Evolutionary conservation across 164 flowering plant genomes (phyloP), one percentile per base, ranked within the genome.

Genomic region (Cinnamomum micranthum): DNA sequence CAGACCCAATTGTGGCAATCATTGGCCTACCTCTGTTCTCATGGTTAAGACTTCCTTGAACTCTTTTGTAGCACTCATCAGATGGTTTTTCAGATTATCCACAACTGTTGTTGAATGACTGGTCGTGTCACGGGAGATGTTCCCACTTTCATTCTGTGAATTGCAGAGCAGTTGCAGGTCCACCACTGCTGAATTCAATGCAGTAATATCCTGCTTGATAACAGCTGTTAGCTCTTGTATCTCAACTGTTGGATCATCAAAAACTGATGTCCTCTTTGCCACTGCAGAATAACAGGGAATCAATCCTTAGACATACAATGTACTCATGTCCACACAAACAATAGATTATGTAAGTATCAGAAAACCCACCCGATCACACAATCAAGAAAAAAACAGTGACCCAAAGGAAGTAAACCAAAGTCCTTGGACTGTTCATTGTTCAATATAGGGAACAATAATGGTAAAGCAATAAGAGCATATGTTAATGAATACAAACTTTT

Each of bases 241-340:
- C 84, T 96, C 99, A 79, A 83, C 66, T 4, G 94, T 89, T 67
- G 99, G 99, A 78, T 96, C 99, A 80, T 94, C 97, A 86, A 94
- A 96, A 65, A 89, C 94, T n/a, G 97, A 92, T 47, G 97, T 96
- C 74, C 95, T 86, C 85, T 96, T 94, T 77, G 99, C 99, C 98
- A 96, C 99, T 96, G 88, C 23, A 80, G 23, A 59, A 23, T 27
- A 55, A 31, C 13, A 35, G 24, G 55, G 35, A n/a, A 73, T 22
- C 13, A 73, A 41, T 41, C 47, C 19, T 41, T 59, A 28, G n/a
- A 12, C 65, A 55, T 5, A 17, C 60, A 3, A 55, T 55, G 1
- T 15, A 52, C 60, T 15, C 60, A 55, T 19, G n/a, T 14, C 2
- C 60, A 14, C 60, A 55, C 60, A 55, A 15, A 55, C n/a, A 55